Percentiles rank a stretch among this genome's conserved stretches.
phyloP scores from a whole-genome alignment of 2,329 filamentous ascomycete species.

The Magnaporthales sp. region DNA sequence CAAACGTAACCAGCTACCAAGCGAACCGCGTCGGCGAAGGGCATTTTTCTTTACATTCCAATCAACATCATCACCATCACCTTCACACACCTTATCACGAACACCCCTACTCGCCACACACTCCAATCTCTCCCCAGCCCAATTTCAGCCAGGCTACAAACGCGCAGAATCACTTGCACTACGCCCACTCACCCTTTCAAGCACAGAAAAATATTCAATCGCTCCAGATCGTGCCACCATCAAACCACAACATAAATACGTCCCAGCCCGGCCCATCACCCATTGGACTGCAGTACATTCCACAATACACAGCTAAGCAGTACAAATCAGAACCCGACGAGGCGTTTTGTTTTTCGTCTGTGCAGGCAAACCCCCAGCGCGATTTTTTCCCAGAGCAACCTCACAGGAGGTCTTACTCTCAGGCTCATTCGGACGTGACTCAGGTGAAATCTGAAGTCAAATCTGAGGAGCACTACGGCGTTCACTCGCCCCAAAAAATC shows the following conservation, averaged over 20 bases:
- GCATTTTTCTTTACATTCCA: constrained; percentile 4
- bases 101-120: constrained; percentile 3
- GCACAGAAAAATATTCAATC: constrained; percentile 17
- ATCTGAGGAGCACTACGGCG: constrained; percentile 5
- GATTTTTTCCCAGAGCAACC: neutral
- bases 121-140: constrained; percentile 9
- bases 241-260: constrained; percentile 7
- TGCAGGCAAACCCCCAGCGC: neutral
- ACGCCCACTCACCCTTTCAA: neutral
- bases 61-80: neutral
- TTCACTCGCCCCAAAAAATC: constrained; percentile 6
- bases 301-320: constrained; percentile 3
- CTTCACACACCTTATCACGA: constrained; percentile 6
- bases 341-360: neutral
- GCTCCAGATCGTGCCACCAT: constrained; percentile 9
- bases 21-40: neutral
- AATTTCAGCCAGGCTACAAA: neutral
- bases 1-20: neutral
- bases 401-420: neutral
- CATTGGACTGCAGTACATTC: neutral
- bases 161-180: neutral
- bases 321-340: constrained; percentile 4
- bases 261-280: constrained; percentile 1
- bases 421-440: neutral
- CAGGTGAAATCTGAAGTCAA: neutral